phyloP scores from a whole-genome alignment of 2,329 filamentous ascomycete species.

The Penicillium sp. region DNA sequence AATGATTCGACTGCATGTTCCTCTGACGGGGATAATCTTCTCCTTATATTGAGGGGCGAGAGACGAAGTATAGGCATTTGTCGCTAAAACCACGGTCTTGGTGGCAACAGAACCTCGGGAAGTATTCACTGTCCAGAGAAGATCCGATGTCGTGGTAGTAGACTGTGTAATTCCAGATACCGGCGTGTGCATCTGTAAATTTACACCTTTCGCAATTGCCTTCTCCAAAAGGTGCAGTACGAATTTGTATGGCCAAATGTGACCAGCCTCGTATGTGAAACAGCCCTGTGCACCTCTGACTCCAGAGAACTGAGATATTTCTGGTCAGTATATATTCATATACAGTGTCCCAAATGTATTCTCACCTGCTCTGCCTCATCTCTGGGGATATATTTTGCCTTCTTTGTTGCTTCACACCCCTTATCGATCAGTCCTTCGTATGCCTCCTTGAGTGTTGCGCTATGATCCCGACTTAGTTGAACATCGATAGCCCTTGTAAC shows the following conservation, averaged over 20 bases:
- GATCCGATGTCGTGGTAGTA: constrained; percentile 12
- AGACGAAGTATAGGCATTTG: constrained; percentile 78
- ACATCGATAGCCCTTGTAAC: constrained; percentile 42
- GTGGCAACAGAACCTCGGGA: constrained; percentile 64
- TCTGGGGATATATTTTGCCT: constrained; percentile 24
- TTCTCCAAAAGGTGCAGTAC: constrained; percentile 70
- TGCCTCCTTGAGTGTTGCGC: constrained; percentile 29
- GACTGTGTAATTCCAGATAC: constrained; percentile 34
- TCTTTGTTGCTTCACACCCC: constrained; percentile 26
- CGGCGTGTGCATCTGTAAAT: constrained; percentile 54
- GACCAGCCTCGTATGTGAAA: constrained; percentile 33
- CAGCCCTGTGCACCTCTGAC: constrained; percentile 39
- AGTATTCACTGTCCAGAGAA: constrained; percentile 63
- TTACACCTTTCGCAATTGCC: constrained; percentile 45
- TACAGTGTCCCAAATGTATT: background rate
- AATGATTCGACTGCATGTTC: constrained; percentile 42
- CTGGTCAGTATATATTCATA: background rate
- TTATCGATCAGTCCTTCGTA: constrained; percentile 28
- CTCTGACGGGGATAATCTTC: constrained; percentile 73
- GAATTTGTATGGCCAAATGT: constrained; percentile 70
- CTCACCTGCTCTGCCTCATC: constrained; percentile 27
- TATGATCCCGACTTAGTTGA: constrained; percentile 31
- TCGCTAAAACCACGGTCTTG: constrained; percentile 68
- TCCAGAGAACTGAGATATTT: constrained; percentile 28
- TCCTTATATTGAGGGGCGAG: constrained; percentile 67